Evolutionary conservation across 805 yeast species (phyloP).

Genomic region (Zygosaccharomyces kombuchaensis): DNA sequence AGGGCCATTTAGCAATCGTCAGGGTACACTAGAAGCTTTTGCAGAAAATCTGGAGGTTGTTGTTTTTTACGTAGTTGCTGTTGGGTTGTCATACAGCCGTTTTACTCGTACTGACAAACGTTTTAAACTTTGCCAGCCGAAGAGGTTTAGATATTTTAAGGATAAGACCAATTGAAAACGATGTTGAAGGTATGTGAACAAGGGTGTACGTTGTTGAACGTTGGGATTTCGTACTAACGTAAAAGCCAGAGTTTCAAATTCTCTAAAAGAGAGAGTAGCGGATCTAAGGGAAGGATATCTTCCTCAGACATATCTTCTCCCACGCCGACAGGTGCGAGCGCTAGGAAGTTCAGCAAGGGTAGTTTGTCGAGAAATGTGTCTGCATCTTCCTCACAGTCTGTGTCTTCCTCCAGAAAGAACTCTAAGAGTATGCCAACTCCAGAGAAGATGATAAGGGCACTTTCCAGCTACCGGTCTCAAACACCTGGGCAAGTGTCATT

Average conservation of each 20-base stretch:
- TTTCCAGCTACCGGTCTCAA: constrained; percentile 70
- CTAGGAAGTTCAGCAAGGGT: constrained; percentile 26
- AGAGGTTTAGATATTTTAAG: neutral
- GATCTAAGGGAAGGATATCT: constrained; percentile 30
- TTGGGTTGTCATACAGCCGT: neutral
- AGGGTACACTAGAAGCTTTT: neutral
- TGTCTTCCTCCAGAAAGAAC: constrained; percentile 11
- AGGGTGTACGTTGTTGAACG: neutral
- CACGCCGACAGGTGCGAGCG: constrained; percentile 12
- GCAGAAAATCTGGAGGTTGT: neutral
- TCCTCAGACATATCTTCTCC: constrained; percentile 38
- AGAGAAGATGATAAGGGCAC: constrained; percentile 77
- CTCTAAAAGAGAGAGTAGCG: constrained; percentile 26
- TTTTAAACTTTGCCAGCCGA: neutral
- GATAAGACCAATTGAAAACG: neutral
- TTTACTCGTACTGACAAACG: neutral
- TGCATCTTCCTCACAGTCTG: constrained; percentile 18
- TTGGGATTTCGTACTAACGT: constrained; percentile 8
- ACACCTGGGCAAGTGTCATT: constrained; percentile 79
- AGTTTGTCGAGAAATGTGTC: constrained; percentile 20
- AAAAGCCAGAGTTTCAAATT: constrained; percentile 25
- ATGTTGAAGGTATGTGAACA: constrained; percentile 14
- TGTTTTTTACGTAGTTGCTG: neutral
- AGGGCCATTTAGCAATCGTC: neutral
- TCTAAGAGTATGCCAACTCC: constrained; percentile 40